Percentiles rank a stretch among this genome's conserved stretches.
Evolutionary conservation across 129 eudicot genomes (phyloP).

Genomic region (Helianthus tuberosus): DNA sequence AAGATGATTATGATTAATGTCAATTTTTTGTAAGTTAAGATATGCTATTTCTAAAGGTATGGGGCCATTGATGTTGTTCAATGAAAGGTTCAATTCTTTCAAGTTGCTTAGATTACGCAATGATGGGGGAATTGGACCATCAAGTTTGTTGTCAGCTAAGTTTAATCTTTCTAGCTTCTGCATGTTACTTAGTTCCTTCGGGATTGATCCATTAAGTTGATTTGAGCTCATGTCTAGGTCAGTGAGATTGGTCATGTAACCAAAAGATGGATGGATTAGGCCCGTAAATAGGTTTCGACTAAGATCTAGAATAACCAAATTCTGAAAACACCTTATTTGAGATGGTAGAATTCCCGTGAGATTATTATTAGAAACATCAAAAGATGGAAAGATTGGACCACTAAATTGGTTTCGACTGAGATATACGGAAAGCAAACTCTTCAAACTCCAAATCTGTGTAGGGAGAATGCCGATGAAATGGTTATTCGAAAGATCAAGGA

Average conservation of each 20-base stretch:
- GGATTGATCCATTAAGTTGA: conserved; percentile 3
- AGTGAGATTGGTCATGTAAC: not conserved
- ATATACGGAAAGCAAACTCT: not conserved
- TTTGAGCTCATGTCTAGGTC: conserved; percentile 17
- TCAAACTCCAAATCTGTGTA: not conserved
- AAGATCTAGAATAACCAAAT: not conserved
- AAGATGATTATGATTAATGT: conserved; percentile 14
- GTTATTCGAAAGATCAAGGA: conserved; percentile 24
- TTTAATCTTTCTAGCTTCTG: not conserved
- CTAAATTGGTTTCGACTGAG: conserved; percentile 4
- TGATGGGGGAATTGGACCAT: conserved; percentile 15
- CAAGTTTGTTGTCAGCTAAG: not conserved
- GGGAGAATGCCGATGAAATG: not conserved
- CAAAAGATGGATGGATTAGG: conserved; percentile 1
- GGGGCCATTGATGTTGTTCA: conserved; percentile 18
- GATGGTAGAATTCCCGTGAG: not conserved
- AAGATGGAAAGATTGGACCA: conserved; percentile 19
- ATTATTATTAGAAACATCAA: not conserved
- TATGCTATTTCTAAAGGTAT: conserved; percentile 13
- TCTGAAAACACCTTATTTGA: not conserved
- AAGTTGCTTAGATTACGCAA: conserved; percentile 5
- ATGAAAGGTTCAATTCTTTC: not conserved
- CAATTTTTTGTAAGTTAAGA: conserved; percentile 8
- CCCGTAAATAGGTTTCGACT: conserved; percentile 12
- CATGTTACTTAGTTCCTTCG: conserved; percentile 5